Evolutionary conservation across 2,329 filamentous ascomycete genomes (phyloP), one percentile per base, ranked within the genome.

Genomic region (Zalaria obscura): DNA sequence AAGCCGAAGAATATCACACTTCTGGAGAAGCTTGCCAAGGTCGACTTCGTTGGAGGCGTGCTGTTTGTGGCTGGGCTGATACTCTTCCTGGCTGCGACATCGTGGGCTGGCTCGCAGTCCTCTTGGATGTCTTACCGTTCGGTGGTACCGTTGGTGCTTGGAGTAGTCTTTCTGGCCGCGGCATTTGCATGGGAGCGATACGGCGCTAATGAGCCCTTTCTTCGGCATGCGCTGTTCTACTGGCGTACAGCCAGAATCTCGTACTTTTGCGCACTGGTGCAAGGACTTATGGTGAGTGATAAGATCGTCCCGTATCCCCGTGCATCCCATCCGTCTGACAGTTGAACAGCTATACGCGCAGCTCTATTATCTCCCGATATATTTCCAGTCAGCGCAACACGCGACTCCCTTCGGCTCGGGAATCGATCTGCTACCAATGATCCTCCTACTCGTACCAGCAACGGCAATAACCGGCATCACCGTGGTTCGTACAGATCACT

Each of bases 381-480:
- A 63, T 42, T 67, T 67, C 44, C 65, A 67, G 41, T 55, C 58
- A 5, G 58, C 67, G 7, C 54, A 50, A 28, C 52, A 57, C 11
- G 53, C 53, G 4, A 50, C 55, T 0, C 60, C 64, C 0, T 48
- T 59, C 2, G 52, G 60, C 45, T 62, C 58, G 40, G 65, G 64
- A 5, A 55, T 66, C 1, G 50, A 61, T 28, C 47, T 60, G 34
- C 50, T 66, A 3, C 62, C 63, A 1, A 53, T 52, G 26, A 64
- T 57, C 5, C 34, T 63, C 4, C 37, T 38, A n/a, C 37, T 48
- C 27, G 39, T 51, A 28, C 7, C 54, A n/a, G 42, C 47, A 34
- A 41, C 48, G 11, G 27, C 51, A 8, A 44, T 57, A 7, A 44
- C 51, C 5, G 53, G 55, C 0, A 40, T 59, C 0, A 39, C 58